Conservation (phyloP, 495 filamentous ascomycete genomes). For the Hyphodiscus hymeniophilus region DNA sequence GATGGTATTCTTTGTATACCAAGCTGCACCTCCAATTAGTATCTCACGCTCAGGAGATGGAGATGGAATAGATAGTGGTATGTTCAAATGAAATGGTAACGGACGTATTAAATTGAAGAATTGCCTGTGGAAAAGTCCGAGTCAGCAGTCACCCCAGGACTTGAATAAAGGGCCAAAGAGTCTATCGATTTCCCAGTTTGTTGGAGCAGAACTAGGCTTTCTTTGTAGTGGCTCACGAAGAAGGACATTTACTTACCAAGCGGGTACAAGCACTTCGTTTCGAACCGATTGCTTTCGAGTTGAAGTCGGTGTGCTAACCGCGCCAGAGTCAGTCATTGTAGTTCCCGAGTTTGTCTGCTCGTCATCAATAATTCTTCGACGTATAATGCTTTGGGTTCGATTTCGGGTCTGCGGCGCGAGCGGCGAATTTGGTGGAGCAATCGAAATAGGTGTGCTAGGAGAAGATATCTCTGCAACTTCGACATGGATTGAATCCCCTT, state of each 20-base stretch:
- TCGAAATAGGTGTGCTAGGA: conserved; percentile 13
- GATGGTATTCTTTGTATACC: conserved; percentile 63
- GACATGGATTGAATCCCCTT: conserved; percentile 9
- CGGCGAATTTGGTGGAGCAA: conserved; percentile 7
- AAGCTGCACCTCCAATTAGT: conserved; percentile 38
- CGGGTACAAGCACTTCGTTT: conserved; percentile 89
- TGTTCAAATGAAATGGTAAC: conserved; percentile 28
- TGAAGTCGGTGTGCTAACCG: conserved; percentile 21
- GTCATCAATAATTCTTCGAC: conserved; percentile 46
- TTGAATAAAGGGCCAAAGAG: too few species aligned
- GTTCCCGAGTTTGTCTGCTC: conserved; percentile 25
- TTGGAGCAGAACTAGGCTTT: too few species aligned
- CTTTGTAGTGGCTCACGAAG: too few species aligned
- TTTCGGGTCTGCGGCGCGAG: conserved; percentile 20
- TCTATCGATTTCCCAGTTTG: too few species aligned
- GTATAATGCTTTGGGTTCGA: conserved; percentile 55
- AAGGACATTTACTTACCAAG: too few species aligned
- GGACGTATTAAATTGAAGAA: conserved; percentile 79
- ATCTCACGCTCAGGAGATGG: neutral
- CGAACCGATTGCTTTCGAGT: conserved; percentile 30
- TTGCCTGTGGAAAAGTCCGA: too few species aligned
- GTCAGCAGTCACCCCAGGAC: too few species aligned
- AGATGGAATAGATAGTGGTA: conserved; percentile 31
- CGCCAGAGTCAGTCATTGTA: conserved; percentile 29
- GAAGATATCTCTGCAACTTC: conserved; percentile 15